These are phyloP conservation scores for Hirsutella rhossiliensis DNA, from an alignment of 2,329 filamentous ascomycete species.

Conservation along the genomic window DNA sequence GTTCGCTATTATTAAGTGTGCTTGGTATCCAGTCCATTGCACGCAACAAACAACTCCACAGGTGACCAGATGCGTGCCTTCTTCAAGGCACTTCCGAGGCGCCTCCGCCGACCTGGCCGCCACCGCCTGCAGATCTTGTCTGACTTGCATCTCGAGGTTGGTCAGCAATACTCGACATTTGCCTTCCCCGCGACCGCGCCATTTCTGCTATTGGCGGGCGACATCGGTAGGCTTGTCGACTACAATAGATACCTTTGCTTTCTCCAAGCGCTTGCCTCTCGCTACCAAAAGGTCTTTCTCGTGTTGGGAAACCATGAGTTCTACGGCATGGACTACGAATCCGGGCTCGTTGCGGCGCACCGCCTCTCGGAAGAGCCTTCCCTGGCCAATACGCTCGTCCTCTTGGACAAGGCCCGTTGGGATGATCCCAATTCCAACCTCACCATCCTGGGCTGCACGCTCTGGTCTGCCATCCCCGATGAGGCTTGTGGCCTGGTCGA, in stretches of 20 bases:
- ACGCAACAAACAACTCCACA: too few relatives aligned
- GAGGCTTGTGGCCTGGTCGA: constrained; percentile 25
- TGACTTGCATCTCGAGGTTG: constrained; percentile 37
- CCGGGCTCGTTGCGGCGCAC: constrained; percentile 23
- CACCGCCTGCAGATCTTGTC: constrained; percentile 26
- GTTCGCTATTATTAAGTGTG: too few relatives aligned
- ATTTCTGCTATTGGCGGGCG: constrained; percentile 34
- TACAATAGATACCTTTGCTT: constrained; percentile 32
- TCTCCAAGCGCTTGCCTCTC: constrained; percentile 25
- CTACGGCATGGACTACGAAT: constrained; percentile 27
- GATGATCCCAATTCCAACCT: constrained; percentile 26
- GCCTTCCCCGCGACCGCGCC: constrained; percentile 26
- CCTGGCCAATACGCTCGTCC: constrained; percentile 21
- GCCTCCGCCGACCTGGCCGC: background rate
- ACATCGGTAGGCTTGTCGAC: constrained; percentile 36
- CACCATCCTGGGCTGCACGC: constrained; percentile 44
- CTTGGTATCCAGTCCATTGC: too few relatives aligned
- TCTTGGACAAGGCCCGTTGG: constrained; percentile 30
- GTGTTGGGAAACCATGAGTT: constrained; percentile 45
- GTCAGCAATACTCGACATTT: constrained; percentile 28
- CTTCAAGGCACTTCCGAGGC: constrained; percentile 1
- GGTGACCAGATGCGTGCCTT: constrained; percentile 2
- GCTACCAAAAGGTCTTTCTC: constrained; percentile 32
- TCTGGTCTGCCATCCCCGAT: constrained; percentile 39
- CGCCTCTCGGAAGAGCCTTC: constrained; percentile 24